Base-by-base conservation (phyloP, 192 early-diverging fungal species). In the Backusella parvicylindrica region DNA sequence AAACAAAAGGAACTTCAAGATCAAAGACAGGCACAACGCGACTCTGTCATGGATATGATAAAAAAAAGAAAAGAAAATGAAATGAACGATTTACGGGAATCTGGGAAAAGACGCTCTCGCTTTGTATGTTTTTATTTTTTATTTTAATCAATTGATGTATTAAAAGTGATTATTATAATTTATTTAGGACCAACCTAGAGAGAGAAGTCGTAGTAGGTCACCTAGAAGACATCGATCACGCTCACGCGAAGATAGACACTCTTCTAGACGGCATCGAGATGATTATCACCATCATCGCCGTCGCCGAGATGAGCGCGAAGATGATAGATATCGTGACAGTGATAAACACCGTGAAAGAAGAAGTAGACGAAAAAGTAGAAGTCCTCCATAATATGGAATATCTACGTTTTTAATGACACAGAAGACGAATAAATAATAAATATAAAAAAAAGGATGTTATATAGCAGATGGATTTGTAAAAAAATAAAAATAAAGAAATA, bases 1-100 rank as follows among this genome's bases (percentile, higher is more conserved):
- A 64, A 73, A 12, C 78, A 84, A 65, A 85, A 87, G 84, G 86
- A 88, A 75, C 21, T 41, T 5, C 30, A 37, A 38, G 47, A 30
- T 11, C 31, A 43, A 38, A 67, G 18, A 75, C 31, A 37, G 38
- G 18, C 31, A 16, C 60, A 36, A 16, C 33, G 28, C 16, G 49
- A 49, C 30, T 69, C 41, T 32, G 81, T 79, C 23, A 70, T 73
- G 26, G 68, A 78, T 68, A 36, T 49, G n/a, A 47, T 56, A 12
- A 60, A 47, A 26, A 38, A 64, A 11, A 31, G 26, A 13, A 64
- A 33, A 23, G 37, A 35, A 15, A 18, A 67, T 28, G 23, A 47
- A 43, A 31, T 56, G 30, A 50, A 49, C 68, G 60, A 78, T 64
- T 38, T 31, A 64, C 37, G 53, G 16, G 32, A 64, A 70, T 31